Base-by-base conservation (phyloP, 345 rosid genomes). In the Populus alba region DNA sequence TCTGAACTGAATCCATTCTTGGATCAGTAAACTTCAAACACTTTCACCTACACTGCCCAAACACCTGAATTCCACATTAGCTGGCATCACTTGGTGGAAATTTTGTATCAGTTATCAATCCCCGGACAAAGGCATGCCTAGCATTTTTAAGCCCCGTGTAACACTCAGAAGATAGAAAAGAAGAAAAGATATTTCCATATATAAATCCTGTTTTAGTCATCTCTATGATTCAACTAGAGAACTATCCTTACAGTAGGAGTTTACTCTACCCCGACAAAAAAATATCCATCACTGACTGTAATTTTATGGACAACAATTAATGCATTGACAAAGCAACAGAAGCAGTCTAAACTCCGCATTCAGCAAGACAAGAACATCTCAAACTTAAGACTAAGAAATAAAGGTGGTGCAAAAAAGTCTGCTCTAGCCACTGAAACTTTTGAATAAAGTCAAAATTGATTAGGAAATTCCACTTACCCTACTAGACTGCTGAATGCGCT, bases 401-500 rank as follows among this genome's bases (percentile, higher is more conserved):
- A 61, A 61, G 66, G 29, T 2, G 25, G 66, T 47, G 66, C 25
- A 20, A 61, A 7, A 11, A 12, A 27, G 29, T 10, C 10, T 9
- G 23, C 31, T 22, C 31, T 47, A 47, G 51, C 51, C 35, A 15
- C 35, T 1, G 1, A 31, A 29, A 13, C 16, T 45, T 11, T 25
- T 49, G 18, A 10, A 35, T 20, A 75, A 41, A 75, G 59, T 53
- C 33, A 73, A 13, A 51, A 16, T 11, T 22, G 37, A 80, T 38
- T 29, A 20, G 51, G 35, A 43, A 69, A 75, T 12, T 76, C 73
- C 77, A 79, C 90, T 82, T 84, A 96, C 99, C 88, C 90, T 83
- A 83, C 86, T 85, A 10, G 99, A 87, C 84, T 94, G 97, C 79
- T 97, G 97, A 83, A 97, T 89, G 47, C 91, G 94, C 85, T 96